These are phyloP conservation scores for Hyphodiscus sp. DNA, from an alignment of 2,329 filamentous ascomycete genomes.

Conservation along the genomic window DNA sequence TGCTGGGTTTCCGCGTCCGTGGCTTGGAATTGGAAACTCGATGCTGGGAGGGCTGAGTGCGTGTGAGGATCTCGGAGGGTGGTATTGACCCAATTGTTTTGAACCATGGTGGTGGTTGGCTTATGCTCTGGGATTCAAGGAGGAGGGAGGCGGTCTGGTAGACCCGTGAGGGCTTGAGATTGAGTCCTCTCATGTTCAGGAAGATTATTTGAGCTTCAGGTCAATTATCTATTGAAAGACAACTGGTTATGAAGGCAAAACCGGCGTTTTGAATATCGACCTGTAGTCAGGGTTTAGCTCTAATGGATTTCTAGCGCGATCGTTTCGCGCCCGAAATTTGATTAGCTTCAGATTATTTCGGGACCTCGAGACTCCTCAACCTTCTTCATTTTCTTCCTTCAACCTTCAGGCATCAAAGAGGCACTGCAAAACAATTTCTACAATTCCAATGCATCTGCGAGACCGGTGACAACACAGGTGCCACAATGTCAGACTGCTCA, in stretches of 20 bases:
- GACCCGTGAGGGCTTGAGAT: slow-evolving; percentile 38
- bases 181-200: slow-evolving; percentile 27
- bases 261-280: not conserved
- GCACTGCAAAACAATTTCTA: not conserved
- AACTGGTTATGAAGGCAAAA: not conserved
- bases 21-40: slow-evolving; percentile 22
- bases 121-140: slow-evolving; percentile 37
- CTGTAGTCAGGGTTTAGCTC: not conserved
- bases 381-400: not conserved
- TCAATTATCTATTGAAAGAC: no score
- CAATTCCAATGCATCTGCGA: slow-evolving; percentile 19
- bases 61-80: slow-evolving; percentile 51
- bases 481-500: slow-evolving; percentile 57
- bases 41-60: slow-evolving; percentile 46
- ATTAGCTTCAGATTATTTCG: not conserved
- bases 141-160: slow-evolving; percentile 40
- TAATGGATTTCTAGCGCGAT: not conserved
- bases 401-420: not conserved
- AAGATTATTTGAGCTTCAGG: not conserved
- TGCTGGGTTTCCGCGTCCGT: slow-evolving; percentile 56
- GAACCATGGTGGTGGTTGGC: slow-evolving; percentile 30
- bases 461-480: slow-evolving; percentile 21
- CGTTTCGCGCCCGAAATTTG: not conserved
- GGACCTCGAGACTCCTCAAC: not conserved
- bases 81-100: slow-evolving; percentile 34